Evolutionary conservation across 768 basidiomycete genomes (phyloP), one percentile per base, ranked within the genome.

Genomic region (Dacryopinax primogenitus): DNA sequence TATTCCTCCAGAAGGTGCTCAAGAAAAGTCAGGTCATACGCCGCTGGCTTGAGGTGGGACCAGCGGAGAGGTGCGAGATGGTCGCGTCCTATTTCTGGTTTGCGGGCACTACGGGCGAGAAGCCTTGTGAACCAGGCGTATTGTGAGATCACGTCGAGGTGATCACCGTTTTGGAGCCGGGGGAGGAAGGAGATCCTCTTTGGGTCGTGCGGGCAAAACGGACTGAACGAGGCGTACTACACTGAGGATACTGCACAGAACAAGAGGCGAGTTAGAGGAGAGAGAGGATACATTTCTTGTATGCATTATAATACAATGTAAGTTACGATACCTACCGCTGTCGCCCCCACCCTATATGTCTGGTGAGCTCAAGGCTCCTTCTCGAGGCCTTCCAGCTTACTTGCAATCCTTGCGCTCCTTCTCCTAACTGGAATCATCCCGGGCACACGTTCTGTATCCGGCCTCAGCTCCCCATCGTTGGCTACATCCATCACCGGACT

Each of bases 221-320:
- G 41, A 7, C 41, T 18, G 41, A 6, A 3, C 4, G 18, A 3
- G 41, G 18, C 18, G 36, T 37, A 18, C 36, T 18, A 37, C 11
- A 18, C 36, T n/a, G n/a, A n/a, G n/a, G n/a, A n/a, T n/a, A n/a
- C n/a, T n/a, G 36, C 36, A 18, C 18, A 37, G 36, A 37, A 37
- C 36, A 18, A 9, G 36, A 18, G 36, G 36, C 36, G 36, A 9
- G 36, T 18, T 9, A 18, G 36, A 9, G 36, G 18, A 9, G 11
- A 37, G 36, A 9, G 36, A 37, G 36, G 36, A 37, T 47, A 9
- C 45, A 47, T 47, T 30, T 3, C 51, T 9, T 28, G 51, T 32
- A 30, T 58, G 51, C 30, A 58, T 58, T 58, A 58, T 15, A 32
- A 58, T 58, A 58, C 51, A 58, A 30, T 58, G 23, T 58, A 58